These are phyloP conservation scores for Hirsutella rhossiliensis DNA, from an alignment of 2,329 filamentous ascomycete species.

Conservation along the genomic window DNA sequence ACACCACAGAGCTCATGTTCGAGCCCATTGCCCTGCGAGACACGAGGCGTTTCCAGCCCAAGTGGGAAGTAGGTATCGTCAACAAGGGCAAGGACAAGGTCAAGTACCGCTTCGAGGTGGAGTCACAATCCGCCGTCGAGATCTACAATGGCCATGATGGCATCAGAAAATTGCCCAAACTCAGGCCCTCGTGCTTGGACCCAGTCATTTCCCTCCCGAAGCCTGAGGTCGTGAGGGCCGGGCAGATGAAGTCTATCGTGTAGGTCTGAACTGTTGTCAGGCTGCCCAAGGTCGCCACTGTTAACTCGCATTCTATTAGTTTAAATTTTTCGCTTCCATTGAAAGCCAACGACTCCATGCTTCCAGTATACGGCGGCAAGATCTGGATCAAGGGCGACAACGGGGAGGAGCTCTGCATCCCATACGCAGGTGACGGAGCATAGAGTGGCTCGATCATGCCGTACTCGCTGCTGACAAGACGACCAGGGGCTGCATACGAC, in stretches of 20 bases:
- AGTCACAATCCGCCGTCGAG: constrained; percentile 27
- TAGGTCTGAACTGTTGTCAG: constrained; percentile 4
- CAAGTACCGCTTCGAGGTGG: constrained; percentile 26
- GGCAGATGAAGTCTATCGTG: constrained; percentile 15
- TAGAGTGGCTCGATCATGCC: constrained; percentile 3
- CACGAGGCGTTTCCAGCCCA: constrained; percentile 26
- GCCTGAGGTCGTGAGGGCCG: constrained; percentile 14
- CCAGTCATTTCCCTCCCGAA: constrained; percentile 17
- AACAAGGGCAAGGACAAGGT: constrained; percentile 28
- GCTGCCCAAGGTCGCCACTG: no score
- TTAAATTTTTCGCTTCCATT: constrained; percentile 17
- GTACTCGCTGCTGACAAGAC: neutral
- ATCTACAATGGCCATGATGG: constrained; percentile 17
- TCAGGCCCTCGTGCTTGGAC: constrained; percentile 15
- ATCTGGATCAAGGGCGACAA: constrained; percentile 26
- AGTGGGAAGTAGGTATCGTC: constrained; percentile 25
- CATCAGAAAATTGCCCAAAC: constrained; percentile 13
- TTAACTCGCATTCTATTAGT: constrained; percentile 5
- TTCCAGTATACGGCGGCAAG: constrained; percentile 33
- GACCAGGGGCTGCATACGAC: constrained; percentile 22
- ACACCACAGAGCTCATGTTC: constrained; percentile 21
- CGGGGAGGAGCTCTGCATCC: constrained; percentile 27
- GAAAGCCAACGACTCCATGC: constrained; percentile 16
- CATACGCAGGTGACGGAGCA: constrained; percentile 21
- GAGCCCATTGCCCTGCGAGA: constrained; percentile 37